phyloP scores from a whole-genome alignment of 805 yeast species.

The Myxozyma sirexii region DNA sequence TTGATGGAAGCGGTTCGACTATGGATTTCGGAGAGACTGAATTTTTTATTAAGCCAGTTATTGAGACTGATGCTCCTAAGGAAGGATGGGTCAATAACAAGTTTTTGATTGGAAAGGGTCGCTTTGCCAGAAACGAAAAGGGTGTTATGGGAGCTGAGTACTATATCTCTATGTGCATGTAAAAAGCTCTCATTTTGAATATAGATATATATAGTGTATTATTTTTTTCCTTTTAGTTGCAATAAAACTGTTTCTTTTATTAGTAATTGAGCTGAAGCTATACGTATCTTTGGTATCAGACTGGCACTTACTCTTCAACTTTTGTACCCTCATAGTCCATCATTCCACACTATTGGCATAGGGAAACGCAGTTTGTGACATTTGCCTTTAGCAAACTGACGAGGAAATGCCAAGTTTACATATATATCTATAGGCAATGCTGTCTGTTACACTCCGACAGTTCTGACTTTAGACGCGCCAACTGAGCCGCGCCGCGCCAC shows the following conservation, averaged over 20 bases:
- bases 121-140: conserved; percentile 54
- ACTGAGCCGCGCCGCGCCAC: conserved; percentile 13
- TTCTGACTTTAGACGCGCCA: no score
- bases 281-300: no score
- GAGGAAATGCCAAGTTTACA: no score
- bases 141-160: conserved; percentile 59
- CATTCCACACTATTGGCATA: no score
- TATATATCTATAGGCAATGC: no score
- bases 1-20: conserved; percentile 24
- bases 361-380: no score
- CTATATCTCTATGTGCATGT: conserved; percentile 46
- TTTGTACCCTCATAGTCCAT: no score
- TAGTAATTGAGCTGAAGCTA: no score
- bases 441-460: conserved; percentile 9
- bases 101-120: conserved; percentile 60
- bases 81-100: conserved; percentile 53
- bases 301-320: no score
- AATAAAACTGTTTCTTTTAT: no score
- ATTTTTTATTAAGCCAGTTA: conserved; percentile 49
- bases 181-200: neutral
- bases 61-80: conserved; percentile 48
- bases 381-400: no score
- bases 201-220: neutral
- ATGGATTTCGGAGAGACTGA: conserved; percentile 34
- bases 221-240: no score